phyloP scores from a whole-genome alignment of 768 basidiomycete species.

The Auricularia auricula-judae region DNA sequence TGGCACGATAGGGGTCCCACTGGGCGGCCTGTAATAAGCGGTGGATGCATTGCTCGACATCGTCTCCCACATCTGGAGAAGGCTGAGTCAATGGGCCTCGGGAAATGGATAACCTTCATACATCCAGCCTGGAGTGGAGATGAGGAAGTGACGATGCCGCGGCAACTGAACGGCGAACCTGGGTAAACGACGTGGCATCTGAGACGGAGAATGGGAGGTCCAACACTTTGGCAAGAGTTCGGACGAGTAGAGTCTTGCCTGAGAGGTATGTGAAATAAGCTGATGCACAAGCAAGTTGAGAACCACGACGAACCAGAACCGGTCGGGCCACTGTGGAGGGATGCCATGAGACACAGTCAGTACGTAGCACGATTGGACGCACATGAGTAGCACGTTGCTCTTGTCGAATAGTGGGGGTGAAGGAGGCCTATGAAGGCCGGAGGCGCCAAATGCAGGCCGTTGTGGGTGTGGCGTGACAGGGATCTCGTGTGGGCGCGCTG shows the following conservation, averaged over 20 bases:
- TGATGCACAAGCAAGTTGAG: not conserved
- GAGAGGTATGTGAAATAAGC: slow-evolving; percentile 3
- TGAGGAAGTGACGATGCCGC: not conserved
- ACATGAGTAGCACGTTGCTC: slow-evolving; percentile 92
- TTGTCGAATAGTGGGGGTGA: slow-evolving; percentile 68
- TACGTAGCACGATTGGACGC: slow-evolving; percentile 20
- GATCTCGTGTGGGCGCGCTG: slow-evolving; percentile 32
- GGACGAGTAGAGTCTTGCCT: slow-evolving; percentile 88
- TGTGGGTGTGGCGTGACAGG: slow-evolving; percentile 57
- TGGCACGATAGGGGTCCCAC: slow-evolving; percentile 78
- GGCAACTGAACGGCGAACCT: slow-evolving; percentile 32
- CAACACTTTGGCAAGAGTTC: slow-evolving; percentile 80
- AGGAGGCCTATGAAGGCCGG: slow-evolving; percentile 32
- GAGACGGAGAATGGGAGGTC: slow-evolving; percentile 91
- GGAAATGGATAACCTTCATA: slow-evolving; percentile 23
- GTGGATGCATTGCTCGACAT: slow-evolving; percentile 86
- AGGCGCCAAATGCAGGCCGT: slow-evolving; percentile 23
- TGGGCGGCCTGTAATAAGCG: slow-evolving; percentile 83
- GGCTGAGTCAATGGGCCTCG: not conserved
- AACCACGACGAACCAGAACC: slow-evolving; percentile 50
- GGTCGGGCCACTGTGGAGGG: slow-evolving; percentile 51
- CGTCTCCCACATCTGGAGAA: slow-evolving; percentile 79
- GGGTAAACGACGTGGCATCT: slow-evolving; percentile 91
- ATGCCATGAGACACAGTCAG: slow-evolving; percentile 2
- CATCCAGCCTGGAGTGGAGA: slow-evolving; percentile 50